Percentiles rank a stretch among this genome's conserved stretches.
Evolutionary conservation across 2,329 filamentous ascomycete genomes (phyloP).

Genomic region (Paradendryphiella salina): DNA sequence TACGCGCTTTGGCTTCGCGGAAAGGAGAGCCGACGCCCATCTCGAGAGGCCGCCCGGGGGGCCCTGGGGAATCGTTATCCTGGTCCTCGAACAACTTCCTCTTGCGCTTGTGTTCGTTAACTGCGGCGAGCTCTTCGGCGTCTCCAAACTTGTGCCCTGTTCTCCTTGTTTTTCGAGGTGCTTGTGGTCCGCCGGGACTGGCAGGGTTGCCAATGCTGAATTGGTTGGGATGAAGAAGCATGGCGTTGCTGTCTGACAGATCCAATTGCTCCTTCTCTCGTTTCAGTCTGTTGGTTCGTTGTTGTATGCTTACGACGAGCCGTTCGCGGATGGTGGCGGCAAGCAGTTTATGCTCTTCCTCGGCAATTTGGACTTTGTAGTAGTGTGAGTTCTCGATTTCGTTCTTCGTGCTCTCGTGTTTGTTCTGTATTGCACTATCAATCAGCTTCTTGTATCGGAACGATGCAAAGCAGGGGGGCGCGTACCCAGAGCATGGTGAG

Average conservation of each 20-base stretch:
- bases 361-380: conserved; percentile 64
- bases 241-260: conserved; percentile 66
- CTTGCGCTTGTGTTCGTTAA: conserved; percentile 59
- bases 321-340: conserved; percentile 64
- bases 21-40: conserved; percentile 55
- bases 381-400: conserved; percentile 61
- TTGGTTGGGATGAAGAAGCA: conserved; percentile 67
- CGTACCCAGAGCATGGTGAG: conserved; percentile 79
- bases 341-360: conserved; percentile 64
- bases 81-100: conserved; percentile 61
- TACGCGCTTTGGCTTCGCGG: conserved; percentile 58
- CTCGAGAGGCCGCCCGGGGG: conserved; percentile 53
- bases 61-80: conserved; percentile 62
- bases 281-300: conserved; percentile 61
- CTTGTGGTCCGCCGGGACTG: conserved; percentile 63
- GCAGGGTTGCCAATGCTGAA: conserved; percentile 68
- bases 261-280: conserved; percentile 69
- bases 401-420: conserved; percentile 59
- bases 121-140: conserved; percentile 51
- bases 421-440: conserved; percentile 51
- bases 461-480: conserved; percentile 29
- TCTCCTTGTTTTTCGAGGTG: conserved; percentile 65
- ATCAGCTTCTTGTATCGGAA: conserved; percentile 18
- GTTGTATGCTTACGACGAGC: conserved; percentile 60
- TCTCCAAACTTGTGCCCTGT: conserved; percentile 61